Evolutionary conservation across 2,329 filamentous ascomycete genomes (phyloP), one percentile per base, ranked within the genome.

Genomic region (Metarhizium sp.): DNA sequence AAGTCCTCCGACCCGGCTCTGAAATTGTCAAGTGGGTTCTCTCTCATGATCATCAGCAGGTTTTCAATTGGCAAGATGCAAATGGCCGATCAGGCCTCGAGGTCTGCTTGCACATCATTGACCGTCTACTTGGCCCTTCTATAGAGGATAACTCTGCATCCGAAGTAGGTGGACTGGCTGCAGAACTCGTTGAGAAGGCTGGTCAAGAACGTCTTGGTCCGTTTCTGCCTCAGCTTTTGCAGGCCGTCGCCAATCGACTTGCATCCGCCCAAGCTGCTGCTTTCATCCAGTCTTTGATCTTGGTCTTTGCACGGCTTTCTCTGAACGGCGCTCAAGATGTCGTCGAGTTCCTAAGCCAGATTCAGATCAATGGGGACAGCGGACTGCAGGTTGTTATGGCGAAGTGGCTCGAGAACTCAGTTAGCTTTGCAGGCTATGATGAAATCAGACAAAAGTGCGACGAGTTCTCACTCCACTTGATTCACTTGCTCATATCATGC

Each of bases 371-470:
- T 50, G 86, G 85, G 18, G 79, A 88, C 66, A 95, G 80, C 64
- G 94, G 92, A n/a, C 75, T 99, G 7, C 84, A 92, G 60, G 85
- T 96, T 29, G 94, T 99, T 3, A 75, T 97, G 61, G 81, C 85
- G 71, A 96, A 97, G 73, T 99, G 94, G 94, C 78, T 99, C 1
- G 94, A 97, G 74, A 96, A 97, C 71, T 96, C 91, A 4, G 82
- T 95, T 70, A 95, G 88, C 70, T 99, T 99, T 72, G 91, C 91
- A n/a, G 94, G 94, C 13, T 99, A 96, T 64, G 92, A 97, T 64
- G 92, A 96, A 70, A 97, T 97, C 63, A 84, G 92, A 62, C 90
- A 96, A 71, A 99, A 97, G 88, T 92, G 76, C 71, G 85, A 76
- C 2, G 11, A 18, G n/a, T 11, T 11, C 18, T 51, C 18, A 10